These are phyloP conservation scores for Clavariopsis aquatica DNA, from an alignment of 495 filamentous ascomycete genomes.

Conservation along the genomic window DNA sequence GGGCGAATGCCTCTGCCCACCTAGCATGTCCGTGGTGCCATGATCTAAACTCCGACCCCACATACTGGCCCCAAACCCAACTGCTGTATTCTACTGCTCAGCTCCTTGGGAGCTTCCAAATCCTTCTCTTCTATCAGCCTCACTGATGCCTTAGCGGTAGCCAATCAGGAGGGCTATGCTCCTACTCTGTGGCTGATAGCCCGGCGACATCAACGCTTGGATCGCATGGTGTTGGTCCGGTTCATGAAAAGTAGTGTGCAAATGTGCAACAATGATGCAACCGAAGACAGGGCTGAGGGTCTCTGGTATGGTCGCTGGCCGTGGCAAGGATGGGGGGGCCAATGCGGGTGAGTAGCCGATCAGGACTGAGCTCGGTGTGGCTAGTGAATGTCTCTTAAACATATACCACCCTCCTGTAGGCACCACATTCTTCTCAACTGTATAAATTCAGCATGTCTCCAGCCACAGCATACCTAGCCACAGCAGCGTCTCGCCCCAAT, in stretches of 20 bases:
- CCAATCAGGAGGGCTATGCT: background rate
- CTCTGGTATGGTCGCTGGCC: background rate
- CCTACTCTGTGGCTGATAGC: slow-evolving; percentile 2
- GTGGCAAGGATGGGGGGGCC: background rate
- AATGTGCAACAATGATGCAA: slow-evolving; percentile 11
- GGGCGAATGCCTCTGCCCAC: background rate
- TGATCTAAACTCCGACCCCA: background rate
- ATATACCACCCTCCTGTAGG: background rate
- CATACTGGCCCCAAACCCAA: background rate
- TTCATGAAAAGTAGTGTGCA: background rate
- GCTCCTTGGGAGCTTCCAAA: background rate
- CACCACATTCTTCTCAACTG: background rate
- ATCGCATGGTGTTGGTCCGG: background rate
- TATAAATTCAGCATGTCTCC: slow-evolving; percentile 6
- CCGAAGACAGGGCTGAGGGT: slow-evolving; percentile 8
- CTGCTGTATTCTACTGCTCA: background rate
- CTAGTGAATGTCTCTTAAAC: slow-evolving; percentile 1
- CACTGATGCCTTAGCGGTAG: background rate
- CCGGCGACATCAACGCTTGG: slow-evolving; percentile 4
- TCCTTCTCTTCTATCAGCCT: background rate
- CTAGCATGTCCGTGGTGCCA: background rate
- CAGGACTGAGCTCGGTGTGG: background rate
- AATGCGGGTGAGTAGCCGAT: background rate
- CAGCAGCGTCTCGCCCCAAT: background rate
- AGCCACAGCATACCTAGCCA: background rate